Evolutionary conservation across 768 basidiomycete species (phyloP), one percentile per base, ranked within the genome.

Genomic region (Serendipita sp.): DNA sequence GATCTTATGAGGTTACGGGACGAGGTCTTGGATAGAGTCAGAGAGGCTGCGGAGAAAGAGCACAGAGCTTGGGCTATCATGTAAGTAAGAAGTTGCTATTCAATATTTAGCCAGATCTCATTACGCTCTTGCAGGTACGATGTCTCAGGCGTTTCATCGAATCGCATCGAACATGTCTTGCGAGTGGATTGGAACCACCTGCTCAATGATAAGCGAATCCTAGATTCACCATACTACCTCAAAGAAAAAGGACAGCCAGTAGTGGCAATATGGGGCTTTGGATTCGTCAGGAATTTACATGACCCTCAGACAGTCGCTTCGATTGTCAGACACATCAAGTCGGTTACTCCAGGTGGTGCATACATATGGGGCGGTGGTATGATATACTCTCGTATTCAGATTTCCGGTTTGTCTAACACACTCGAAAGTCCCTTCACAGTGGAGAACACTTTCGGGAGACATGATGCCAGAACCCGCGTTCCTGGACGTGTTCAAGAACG

Each of bases 51-150:
- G 1, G 90, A 91, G 75, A 77, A 78, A 53, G 85, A 90, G 67
- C 88, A 86, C 1, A 75, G 90, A 51, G 88, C 88, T 3, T 91
- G 83, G 71, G 85, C 89, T 11, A 85, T 90, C 65, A 92, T 92
- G 90, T 89, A 64, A 68, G 86, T 38, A 3, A n/a, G n/a, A n/a
- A n/a, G n/a, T n/a, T n/a, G n/a, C n/a, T n/a, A n/a, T n/a, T n/a
- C n/a, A n/a, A n/a, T n/a, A n/a, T n/a, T n/a, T n/a, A n/a, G n/a
- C n/a, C n/a, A n/a, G n/a, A n/a, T n/a, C n/a, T n/a, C n/a, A n/a
- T n/a, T n/a, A n/a, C n/a, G 24, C 26, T 42, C 20, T 13, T 60
- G 9, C 63, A 90, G 88, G 88, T 90, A 91, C 69, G 88, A 91
- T 70, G 82, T 91, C 2, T 81, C 86, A 7, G 86, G 87, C 20